phyloP scores from a whole-genome alignment of 805 yeast species.

The Huiozyma naganishii region DNA sequence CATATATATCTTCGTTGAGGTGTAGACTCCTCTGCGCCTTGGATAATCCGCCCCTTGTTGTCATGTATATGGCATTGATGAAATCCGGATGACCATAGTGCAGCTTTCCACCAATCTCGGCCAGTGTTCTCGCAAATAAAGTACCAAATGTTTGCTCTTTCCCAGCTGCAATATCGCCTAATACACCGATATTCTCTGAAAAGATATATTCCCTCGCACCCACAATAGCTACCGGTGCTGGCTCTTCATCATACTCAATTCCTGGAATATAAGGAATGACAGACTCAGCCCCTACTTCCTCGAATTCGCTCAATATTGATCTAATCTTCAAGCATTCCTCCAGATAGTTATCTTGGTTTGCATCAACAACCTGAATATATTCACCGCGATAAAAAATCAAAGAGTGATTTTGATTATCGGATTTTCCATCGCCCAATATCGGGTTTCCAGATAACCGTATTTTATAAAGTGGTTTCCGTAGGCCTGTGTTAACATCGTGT shows the following conservation, averaged over 20 bases:
- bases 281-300: conserved; percentile 51
- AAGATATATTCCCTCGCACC: conserved; percentile 95
- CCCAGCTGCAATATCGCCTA: conserved; percentile 96
- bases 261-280: conserved; percentile 55
- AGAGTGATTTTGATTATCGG: conserved; percentile 89
- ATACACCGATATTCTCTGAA: conserved; percentile 82
- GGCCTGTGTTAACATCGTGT: conserved; percentile 43
- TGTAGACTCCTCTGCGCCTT: conserved; percentile 92
- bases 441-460: conserved; percentile 88
- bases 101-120: conserved; percentile 87
- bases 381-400: conserved; percentile 86
- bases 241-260: conserved; percentile 34
- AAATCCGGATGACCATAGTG: conserved; percentile 98
- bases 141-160: conserved; percentile 97
- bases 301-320: conserved; percentile 82
- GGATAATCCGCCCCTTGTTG: conserved; percentile 90
- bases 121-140: conserved; percentile 81
- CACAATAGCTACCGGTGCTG: conserved; percentile 86
- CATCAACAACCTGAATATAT: conserved; percentile 88
- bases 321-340: conserved; percentile 91
- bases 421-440: conserved; percentile 90
- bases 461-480: conserved; percentile 50
- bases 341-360: conserved; percentile 89
- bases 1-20: conserved; percentile 88
- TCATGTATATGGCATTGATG: conserved; percentile 81